Base-by-base conservation (phyloP, 495 filamentous ascomycete genomes). In the Hyphodiscus hymeniophilus region DNA sequence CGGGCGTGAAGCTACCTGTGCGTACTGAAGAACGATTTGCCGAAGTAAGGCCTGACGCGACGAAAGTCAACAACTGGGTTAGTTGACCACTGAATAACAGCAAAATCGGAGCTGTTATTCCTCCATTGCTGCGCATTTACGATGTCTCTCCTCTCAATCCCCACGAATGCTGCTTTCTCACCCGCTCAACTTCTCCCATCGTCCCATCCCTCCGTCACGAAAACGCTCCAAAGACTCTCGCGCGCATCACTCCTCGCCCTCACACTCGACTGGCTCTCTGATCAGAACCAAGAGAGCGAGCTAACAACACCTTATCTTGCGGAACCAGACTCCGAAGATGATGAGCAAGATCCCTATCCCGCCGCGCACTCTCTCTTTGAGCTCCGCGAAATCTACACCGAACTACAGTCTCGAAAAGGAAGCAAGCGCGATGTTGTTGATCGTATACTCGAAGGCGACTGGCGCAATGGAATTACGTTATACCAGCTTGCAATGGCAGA, bases 401-500 rank as follows among this genome's bases (percentile, higher is more conserved):
- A 60, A 1, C 60, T 77, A 45, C 69, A 71, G 43, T 43, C 57
- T 6, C 66, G 76, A 18, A 89, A 82, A 57, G 84, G 85, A 3
- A 76, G 73, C 8, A 85, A 82, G 54, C 71, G 80, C 38, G 87
- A 94, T 58, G 74, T 91, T 3, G 66, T 86, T 6, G 85, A 88
- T 55, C 73, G 85, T 23, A 82, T 94, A 32, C 54, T 84, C 0
- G 82, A 89, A 48, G 85, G 85, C 35, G 88, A 94, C 60, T 94
- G 87, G 87, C 72, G 85, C 17, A 73, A 80, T 42, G 88, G 88
- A 1, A 66, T 94, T 17, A 81, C 75, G 1, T 64, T 94, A 13
- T 85, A 84, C 51, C 85, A 89, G 58, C 68, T 91, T 3, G 87
- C 85, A 39, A 89, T 87, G 73, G 80, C 81, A 13, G 88, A 94